Conservation (phyloP, 23 red algal genomes). For the Gracilaria domingensis region DNA sequence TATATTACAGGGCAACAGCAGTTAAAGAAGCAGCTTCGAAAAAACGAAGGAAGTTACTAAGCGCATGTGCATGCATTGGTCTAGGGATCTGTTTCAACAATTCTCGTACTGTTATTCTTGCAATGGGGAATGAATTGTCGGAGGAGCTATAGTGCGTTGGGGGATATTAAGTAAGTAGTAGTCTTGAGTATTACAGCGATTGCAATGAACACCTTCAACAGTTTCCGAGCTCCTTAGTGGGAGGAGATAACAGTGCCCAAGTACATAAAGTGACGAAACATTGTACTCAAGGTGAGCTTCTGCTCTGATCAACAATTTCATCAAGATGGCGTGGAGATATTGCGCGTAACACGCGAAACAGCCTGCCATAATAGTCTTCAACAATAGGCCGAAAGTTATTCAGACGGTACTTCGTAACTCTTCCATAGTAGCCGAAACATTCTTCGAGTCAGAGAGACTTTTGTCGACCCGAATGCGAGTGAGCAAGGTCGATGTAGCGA, state of each 20-base stretch:
- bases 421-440: slow-evolving; percentile 66
- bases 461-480: slow-evolving; percentile 91
- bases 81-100: slow-evolving; percentile 1
- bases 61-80: background rate
- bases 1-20: slow-evolving; percentile 65
- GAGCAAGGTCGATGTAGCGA: slow-evolving; percentile 89
- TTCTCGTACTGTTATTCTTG: background rate
- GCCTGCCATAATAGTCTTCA: slow-evolving; percentile 90
- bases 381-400: slow-evolving; percentile 75
- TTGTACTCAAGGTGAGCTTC: slow-evolving; percentile 94
- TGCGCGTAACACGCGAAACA: slow-evolving; percentile 97
- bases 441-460: slow-evolving; percentile 72
- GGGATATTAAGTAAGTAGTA: background rate
- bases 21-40: slow-evolving; percentile 63
- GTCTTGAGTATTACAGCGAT: slow-evolving; percentile 46
- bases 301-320: slow-evolving; percentile 86
- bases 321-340: slow-evolving; percentile 95
- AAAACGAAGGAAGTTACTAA: slow-evolving; percentile 42
- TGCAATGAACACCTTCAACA: slow-evolving; percentile 83
- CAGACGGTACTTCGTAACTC: slow-evolving; percentile 77
- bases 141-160: background rate
- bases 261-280: slow-evolving; percentile 95
- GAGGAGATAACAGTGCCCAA: slow-evolving; percentile 90
- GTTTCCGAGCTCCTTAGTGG: slow-evolving; percentile 95
- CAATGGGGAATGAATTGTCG: background rate